Base-by-base conservation (phyloP, 2,329 filamentous ascomycete species). In the Fusarium ambrosium region DNA sequence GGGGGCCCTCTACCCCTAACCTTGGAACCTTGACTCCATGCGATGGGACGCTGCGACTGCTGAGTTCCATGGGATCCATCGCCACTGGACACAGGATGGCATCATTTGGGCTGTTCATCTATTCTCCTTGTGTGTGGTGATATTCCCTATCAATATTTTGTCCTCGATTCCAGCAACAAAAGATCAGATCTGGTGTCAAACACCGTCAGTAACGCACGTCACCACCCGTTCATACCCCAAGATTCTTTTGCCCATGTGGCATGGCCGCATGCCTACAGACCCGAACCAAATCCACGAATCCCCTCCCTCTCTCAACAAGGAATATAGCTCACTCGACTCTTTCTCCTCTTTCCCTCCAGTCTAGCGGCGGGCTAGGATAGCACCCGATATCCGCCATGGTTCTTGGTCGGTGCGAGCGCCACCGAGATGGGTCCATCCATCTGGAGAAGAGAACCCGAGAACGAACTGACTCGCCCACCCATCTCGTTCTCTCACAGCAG, bases 211-310 rank as follows among this genome's bases (percentile, higher is more conserved):
- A 27, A n/a, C 48, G 27, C 48, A 14, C 10, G 48, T 53, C 48
- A 32, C 18, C 27, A 32, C 27, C 16, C 10, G 27, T 53, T 32
- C 48, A n/a, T 53, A 10, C 27, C 11, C 18, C 48, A 11, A 18
- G 34, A 48, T 39, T 41, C 11, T 51, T 55, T 69, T 66, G 51
- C 36, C 68, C 68, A 66, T 74, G 71, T 74, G 72, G 66, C 72
- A 64, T 59, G 60, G 69, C 65, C 72, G 69, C 65, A 72, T 72
- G 43, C 48, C 58, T 63, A 3, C 34, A 60, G 45, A 53, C 48
- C 48, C 48, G 24, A 29, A 14, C 58, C 51, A 69, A 67, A 62
- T 64, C 65, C 59, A 75, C 72, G 68, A 73, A 74, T 72, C 53
- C 34, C 51, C 32, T 56, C 45, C 29, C 29, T 29, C 29, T 53